These are phyloP conservation scores for Alternaria consortialis DNA, from an alignment of 2,329 filamentous ascomycete genomes.

Conservation along the genomic window DNA sequence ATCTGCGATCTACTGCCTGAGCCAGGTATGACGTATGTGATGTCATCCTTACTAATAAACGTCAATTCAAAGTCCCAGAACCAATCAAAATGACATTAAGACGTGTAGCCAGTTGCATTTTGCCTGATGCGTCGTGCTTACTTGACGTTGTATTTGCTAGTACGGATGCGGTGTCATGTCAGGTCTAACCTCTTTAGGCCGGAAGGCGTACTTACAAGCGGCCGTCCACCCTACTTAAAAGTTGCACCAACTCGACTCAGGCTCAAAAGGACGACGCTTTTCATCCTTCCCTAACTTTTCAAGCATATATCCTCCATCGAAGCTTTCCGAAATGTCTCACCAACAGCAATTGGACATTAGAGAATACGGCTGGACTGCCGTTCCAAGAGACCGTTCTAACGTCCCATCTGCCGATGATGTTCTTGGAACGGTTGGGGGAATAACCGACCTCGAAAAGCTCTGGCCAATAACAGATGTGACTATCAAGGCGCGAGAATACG, in stretches of 20 bases:
- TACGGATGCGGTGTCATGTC: neutral
- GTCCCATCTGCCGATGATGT: neutral
- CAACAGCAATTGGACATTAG: neutral
- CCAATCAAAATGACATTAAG: neutral
- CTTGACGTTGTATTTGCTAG: neutral
- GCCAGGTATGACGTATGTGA: neutral
- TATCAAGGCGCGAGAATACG: neutral
- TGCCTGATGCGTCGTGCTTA: neutral
- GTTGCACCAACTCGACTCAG: neutral
- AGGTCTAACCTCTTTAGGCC: conserved; percentile 1
- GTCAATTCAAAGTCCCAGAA: neutral
- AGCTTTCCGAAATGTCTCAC: neutral
- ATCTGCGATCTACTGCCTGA: too few species aligned
- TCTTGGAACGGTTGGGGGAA: fast-evolving
- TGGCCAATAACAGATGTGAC: neutral
- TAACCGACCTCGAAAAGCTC: neutral
- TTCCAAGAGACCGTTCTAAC: neutral
- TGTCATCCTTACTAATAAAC: neutral
- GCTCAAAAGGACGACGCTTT: neutral
- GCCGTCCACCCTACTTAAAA: neutral
- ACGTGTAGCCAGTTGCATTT: neutral
- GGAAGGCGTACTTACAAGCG: neutral
- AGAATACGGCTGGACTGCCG: neutral
- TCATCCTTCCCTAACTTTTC: fast-evolving
- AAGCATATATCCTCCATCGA: fast-evolving